phyloP scores from a whole-genome alignment of 1,284 basidiomycete genomes.

The Bothia castanella region DNA sequence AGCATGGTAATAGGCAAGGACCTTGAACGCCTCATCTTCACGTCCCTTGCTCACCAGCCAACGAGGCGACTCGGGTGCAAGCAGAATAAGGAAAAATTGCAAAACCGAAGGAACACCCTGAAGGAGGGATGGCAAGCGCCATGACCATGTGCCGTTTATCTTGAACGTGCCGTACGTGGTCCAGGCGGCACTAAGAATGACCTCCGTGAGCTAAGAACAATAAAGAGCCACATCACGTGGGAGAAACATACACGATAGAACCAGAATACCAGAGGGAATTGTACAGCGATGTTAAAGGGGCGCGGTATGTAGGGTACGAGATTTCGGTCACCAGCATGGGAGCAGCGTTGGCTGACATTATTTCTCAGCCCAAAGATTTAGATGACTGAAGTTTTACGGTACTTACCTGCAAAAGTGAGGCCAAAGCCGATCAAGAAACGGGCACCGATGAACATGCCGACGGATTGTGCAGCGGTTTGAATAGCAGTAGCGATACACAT shows the following conservation, averaged over 20 bases:
- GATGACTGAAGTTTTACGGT: background rate
- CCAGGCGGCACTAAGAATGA: conserved; percentile 59
- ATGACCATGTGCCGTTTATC: conserved; percentile 63
- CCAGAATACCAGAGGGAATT: conserved; percentile 82
- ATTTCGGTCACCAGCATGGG: conserved; percentile 76
- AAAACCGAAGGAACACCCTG: conserved; percentile 61
- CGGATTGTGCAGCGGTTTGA: conserved; percentile 67
- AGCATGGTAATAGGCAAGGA: conserved; percentile 71
- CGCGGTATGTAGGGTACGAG: conserved; percentile 72
- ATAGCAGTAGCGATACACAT: conserved; percentile 66
- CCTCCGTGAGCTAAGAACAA: background rate
- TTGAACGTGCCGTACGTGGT: conserved; percentile 70
- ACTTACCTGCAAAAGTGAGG: conserved; percentile 60
- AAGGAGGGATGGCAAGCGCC: conserved; percentile 69
- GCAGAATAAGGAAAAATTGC: conserved; percentile 57
- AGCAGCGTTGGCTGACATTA: conserved; percentile 52
- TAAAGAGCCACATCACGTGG: background rate
- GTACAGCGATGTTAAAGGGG: conserved; percentile 66
- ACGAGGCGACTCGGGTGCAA: conserved; percentile 70
- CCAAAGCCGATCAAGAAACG: conserved; percentile 80
- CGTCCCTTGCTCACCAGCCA: conserved; percentile 65
- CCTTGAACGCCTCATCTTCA: conserved; percentile 55
- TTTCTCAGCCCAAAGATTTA: background rate
- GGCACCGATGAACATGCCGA: conserved; percentile 79
- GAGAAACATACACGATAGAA: conserved; percentile 54